phyloP scores from a whole-genome alignment of 768 basidiomycete genomes.

The Russula sp. region DNA sequence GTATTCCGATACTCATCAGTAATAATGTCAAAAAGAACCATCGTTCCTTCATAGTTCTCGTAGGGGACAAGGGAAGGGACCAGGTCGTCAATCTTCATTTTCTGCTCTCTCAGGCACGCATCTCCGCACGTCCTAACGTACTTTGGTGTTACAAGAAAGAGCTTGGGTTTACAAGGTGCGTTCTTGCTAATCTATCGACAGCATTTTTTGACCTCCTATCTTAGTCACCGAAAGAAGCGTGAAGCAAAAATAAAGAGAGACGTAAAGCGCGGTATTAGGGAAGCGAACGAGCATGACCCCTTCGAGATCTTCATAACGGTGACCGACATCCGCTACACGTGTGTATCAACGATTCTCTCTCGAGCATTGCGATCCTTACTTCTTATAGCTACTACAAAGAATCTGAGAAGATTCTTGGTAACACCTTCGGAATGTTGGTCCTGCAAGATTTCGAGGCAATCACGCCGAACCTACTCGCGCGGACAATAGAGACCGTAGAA shows the following conservation, averaged over 20 bases:
- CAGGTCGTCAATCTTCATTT: constrained; percentile 98
- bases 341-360: constrained; percentile 36
- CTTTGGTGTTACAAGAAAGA: constrained; percentile 99
- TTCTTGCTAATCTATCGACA: constrained; percentile 11
- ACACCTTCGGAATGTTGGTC: constrained; percentile 96
- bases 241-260: constrained; percentile 97
- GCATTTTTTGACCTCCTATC: constrained; percentile 5
- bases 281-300: constrained; percentile 92
- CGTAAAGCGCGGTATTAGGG: constrained; percentile 89
- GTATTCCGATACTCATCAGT: constrained; percentile 87
- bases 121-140: constrained; percentile 86
- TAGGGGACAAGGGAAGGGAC: constrained; percentile 90
- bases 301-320: constrained; percentile 98
- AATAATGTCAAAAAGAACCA: constrained; percentile 94
- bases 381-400: constrained; percentile 83
- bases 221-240: constrained; percentile 91
- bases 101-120: constrained; percentile 84
- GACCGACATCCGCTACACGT: constrained; percentile 99
- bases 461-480: constrained; percentile 93
- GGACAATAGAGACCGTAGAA: constrained; percentile 97
- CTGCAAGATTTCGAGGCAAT: constrained; percentile 98
- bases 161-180: constrained; percentile 88
- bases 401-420: constrained; percentile 92
- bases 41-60: constrained; percentile 92
- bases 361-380: background rate